phyloP scores from a whole-genome alignment of 2,329 filamentous ascomycete genomes.

The Monilinia vaccinii-corymbosi region DNA sequence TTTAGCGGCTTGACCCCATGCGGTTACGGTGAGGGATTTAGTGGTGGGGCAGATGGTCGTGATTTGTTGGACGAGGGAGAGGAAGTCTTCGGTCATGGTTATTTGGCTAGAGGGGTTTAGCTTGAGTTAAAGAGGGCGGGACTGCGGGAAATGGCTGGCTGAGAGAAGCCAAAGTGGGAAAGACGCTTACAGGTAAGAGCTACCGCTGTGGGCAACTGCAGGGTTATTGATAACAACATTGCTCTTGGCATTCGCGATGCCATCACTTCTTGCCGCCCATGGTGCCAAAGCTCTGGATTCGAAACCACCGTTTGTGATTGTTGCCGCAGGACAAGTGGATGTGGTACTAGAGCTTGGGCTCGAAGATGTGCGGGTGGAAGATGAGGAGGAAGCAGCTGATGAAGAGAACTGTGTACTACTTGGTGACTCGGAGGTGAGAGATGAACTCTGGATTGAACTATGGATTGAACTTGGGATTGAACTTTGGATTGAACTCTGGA shows the following conservation, averaged over 20 bases:
- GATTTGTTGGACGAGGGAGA: conserved; percentile 3
- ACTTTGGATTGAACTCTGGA: neutral
- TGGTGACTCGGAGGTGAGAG: neutral
- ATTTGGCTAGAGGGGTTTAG: neutral
- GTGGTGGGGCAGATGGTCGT: conserved; percentile 2
- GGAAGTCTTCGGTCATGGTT: neutral
- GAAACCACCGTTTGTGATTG: conserved; percentile 7
- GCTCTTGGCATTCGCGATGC: neutral
- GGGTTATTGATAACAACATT: conserved; percentile 2
- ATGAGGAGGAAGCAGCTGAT: neutral
- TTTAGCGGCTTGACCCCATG: conserved; percentile 1
- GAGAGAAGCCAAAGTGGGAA: accelerated
- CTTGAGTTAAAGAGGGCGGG: neutral
- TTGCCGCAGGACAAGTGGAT: neutral
- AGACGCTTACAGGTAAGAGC: neutral
- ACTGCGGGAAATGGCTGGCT: neutral
- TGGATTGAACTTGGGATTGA: too few species aligned
- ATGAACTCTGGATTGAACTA: neutral
- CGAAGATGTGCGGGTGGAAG: neutral
- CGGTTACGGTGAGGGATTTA: neutral
- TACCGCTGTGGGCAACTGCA: neutral
- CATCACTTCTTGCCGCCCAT: neutral
- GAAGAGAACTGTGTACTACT: neutral
- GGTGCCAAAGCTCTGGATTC: neutral
- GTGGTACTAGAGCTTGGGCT: neutral